These are phyloP conservation scores for Picochlorum sp. DNA, from an alignment of 139 green algal species.

Conservation along the genomic window DNA sequence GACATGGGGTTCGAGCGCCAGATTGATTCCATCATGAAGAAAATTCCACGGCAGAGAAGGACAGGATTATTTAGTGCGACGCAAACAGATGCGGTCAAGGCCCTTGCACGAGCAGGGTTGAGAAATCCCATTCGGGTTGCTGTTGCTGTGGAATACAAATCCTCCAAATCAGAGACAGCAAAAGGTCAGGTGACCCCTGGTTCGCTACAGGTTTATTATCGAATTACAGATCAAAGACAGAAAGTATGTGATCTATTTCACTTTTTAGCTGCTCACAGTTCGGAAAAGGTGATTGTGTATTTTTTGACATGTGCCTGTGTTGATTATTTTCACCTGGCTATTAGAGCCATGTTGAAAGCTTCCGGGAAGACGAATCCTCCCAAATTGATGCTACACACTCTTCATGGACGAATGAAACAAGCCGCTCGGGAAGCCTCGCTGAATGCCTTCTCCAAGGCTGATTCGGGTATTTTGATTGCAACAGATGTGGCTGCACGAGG, in stretches of 20 bases:
- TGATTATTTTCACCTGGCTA: conserved; percentile 45
- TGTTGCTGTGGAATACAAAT: conserved; percentile 8
- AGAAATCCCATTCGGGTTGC: conserved; percentile 78
- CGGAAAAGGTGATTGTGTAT: conserved; percentile 88
- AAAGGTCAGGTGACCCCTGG: conserved; percentile 54
- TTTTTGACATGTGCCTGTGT: conserved; percentile 91
- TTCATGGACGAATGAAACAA: conserved; percentile 93
- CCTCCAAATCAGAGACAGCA: neutral
- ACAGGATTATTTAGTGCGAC: conserved; percentile 93
- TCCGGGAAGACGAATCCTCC: neutral
- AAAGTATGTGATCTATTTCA: conserved; percentile 68
- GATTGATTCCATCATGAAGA: conserved; percentile 59
- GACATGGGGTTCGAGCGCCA: conserved; percentile 86
- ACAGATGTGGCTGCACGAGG: conserved; percentile 91
- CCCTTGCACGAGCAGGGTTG: conserved; percentile 83
- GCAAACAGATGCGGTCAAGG: conserved; percentile 80
- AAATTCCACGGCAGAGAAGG: conserved; percentile 78
- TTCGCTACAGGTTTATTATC: conserved; percentile 48
- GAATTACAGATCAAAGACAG: conserved; percentile 40
- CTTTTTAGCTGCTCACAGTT: conserved; percentile 37
- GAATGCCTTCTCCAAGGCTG: conserved; percentile 39
- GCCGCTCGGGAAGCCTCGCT: conserved; percentile 57
- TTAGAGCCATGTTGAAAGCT: conserved; percentile 7
- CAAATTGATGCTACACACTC: conserved; percentile 18
- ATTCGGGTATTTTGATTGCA: conserved; percentile 64